phyloP scores from a whole-genome alignment of 805 yeast genomes.

The Candida corydali region DNA sequence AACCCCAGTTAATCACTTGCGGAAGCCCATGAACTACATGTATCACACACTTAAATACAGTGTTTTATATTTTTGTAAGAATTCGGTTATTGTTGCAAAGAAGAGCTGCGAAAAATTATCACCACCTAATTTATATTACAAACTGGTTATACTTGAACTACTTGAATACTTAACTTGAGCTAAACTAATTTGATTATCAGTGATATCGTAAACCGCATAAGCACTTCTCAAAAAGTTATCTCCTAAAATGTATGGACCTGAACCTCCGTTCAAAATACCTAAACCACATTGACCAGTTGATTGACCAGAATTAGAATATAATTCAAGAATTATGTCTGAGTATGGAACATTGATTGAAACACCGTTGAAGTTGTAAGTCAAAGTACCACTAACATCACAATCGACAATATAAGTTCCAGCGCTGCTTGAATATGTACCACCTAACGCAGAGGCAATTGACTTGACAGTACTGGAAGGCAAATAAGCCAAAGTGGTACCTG shows the following conservation, averaged over 20 bases:
- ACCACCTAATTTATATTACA: too few species aligned
- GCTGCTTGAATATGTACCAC: constrained; percentile 16
- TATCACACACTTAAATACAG: too few species aligned
- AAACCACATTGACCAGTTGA: constrained; percentile 18
- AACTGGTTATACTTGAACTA: constrained; percentile 4
- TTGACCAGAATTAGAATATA: constrained; percentile 35
- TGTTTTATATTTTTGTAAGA: too few species aligned
- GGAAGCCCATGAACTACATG: too few species aligned
- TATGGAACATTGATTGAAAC: constrained; percentile 12
- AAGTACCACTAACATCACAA: constrained; percentile 24
- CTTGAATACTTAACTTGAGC: constrained; percentile 42
- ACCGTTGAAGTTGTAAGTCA: constrained; percentile 36
- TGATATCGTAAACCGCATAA: constrained; percentile 57
- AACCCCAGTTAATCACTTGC: too few species aligned
- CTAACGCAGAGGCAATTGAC: constrained; percentile 7
- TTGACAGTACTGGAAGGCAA: constrained; percentile 29
- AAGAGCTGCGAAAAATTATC: too few species aligned
- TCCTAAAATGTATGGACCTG: constrained; percentile 41
- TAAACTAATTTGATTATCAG: constrained; percentile 46
- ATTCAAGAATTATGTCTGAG: constrained; percentile 11
- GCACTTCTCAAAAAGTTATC: constrained; percentile 57
- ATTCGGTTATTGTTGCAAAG: too few species aligned
- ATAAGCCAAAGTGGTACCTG: constrained; percentile 29
- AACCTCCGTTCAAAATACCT: constrained; percentile 12
- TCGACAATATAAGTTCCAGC: constrained; percentile 39